These are phyloP conservation scores for Fusarium miscanthi DNA, from an alignment of 2,329 filamentous ascomycete genomes.

Conservation along the genomic window DNA sequence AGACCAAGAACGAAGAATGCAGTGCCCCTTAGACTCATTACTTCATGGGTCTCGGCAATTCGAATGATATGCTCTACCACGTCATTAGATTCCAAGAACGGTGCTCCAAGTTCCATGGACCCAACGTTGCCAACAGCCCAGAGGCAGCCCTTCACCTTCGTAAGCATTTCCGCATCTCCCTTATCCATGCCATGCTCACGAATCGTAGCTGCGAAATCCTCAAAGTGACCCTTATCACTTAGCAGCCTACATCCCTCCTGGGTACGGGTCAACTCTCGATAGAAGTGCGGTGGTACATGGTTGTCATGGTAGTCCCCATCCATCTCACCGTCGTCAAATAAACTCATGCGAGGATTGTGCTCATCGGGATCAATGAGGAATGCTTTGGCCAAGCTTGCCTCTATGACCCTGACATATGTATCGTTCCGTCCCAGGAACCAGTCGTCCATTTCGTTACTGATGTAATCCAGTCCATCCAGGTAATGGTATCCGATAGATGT, in stretches of 20 bases:
- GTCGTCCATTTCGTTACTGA: slow-evolving; percentile 99
- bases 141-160: slow-evolving; percentile 95
- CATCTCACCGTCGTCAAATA: slow-evolving; percentile 67
- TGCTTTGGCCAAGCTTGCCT: slow-evolving; percentile 91
- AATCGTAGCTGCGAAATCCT: slow-evolving; percentile 91
- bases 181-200: slow-evolving; percentile 86
- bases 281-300: slow-evolving; percentile 95
- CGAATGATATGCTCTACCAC: slow-evolving; percentile 88
- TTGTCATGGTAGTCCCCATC: slow-evolving; percentile 69
- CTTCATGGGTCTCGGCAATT: slow-evolving; percentile 87
- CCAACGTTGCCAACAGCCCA: slow-evolving; percentile 99
- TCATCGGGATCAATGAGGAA: slow-evolving; percentile 76
- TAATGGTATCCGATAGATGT: slow-evolving; percentile 99
- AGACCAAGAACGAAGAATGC: slow-evolving; percentile 96
- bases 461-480: slow-evolving; percentile 95
- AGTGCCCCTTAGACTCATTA: slow-evolving; percentile 93
- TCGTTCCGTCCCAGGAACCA: slow-evolving; percentile 99
- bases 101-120: slow-evolving; percentile 96
- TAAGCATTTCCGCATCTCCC: slow-evolving; percentile 84
- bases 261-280: slow-evolving; percentile 92
- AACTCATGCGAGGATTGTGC: slow-evolving; percentile 66
- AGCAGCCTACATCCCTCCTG: slow-evolving; percentile 91
- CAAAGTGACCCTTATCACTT: slow-evolving; percentile 93
- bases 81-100: slow-evolving; percentile 90
- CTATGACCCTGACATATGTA: slow-evolving; percentile 92